Evolutionary conservation across 768 basidiomycete species (phyloP), one percentile per base, ranked within the genome.

Genomic region (Psilocybe azurescens): DNA sequence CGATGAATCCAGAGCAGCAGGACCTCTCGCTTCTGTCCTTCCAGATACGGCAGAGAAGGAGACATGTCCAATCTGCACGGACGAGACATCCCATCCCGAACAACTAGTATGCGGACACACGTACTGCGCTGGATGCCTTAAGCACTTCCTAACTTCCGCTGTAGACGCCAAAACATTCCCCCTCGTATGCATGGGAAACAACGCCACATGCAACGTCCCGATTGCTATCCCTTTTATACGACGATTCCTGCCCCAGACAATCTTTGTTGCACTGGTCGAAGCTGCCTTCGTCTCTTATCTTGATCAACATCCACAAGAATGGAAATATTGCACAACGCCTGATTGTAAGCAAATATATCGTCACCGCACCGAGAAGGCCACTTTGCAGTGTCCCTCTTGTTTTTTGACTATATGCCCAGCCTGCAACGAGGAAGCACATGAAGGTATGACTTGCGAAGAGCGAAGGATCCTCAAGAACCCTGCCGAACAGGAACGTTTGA

Each of bases 261-360:
- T 86, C 6, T 89, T 89, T 66, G 76, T 81, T 29, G 74, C 76
- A 0, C 75, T 92, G 52, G 69, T 85, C n/a, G 80, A 86, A 29
- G 80, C 83, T 0, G 83, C 85, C 0, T 89, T 89, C 66, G 74
- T 75, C 50, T 71, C 77, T 0, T 81, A 91, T 68, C 73, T 90
- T 46, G 83, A 86, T 46, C 71, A 80, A 36, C 83, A 85, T 53
- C 79, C 86, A 0, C 75, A 79, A 39, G 84, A 86, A 48, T 86
- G 86, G 69, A 81, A 82, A 57, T 86, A 87, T 63, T 93, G 91
- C 73, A 86, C 85, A 1, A 91, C 89, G 0, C 86, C 91, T 0
- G 89, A 90, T 68, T 93, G 91, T 69, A 78, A 76, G 5, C 87
- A 89, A 65, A 82, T 91, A 3, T 93, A 93, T 73, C 75, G 80